phyloP scores from a whole-genome alignment of 129 eudicot species.

The Centrapalus pauciflorus region DNA sequence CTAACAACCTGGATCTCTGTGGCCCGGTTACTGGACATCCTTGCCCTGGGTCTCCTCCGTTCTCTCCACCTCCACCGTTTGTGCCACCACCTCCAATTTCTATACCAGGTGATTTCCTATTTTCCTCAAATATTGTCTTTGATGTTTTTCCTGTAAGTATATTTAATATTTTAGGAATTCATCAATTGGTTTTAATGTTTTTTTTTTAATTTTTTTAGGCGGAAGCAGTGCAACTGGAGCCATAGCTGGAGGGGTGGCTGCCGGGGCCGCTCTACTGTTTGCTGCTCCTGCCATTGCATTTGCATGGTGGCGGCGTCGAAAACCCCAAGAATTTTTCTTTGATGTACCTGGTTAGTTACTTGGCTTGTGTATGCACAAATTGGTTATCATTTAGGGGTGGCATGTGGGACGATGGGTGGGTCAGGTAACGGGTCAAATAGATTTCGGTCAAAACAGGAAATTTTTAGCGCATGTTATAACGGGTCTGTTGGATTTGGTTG shows the following conservation, averaged over 20 bases:
- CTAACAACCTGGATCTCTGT: slow-evolving; percentile 75
- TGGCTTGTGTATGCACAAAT: not conserved
- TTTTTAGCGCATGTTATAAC: not conserved
- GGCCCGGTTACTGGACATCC: slow-evolving; percentile 93
- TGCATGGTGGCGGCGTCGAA: slow-evolving; percentile 92
- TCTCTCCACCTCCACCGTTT: slow-evolving; percentile 95
- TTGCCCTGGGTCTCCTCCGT: slow-evolving; percentile 96
- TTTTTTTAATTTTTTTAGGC: slow-evolving; percentile 31
- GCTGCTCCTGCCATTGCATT: slow-evolving; percentile 94
- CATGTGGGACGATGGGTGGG: not conserved
- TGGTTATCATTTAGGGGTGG: no score
- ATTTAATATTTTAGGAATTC: no score
- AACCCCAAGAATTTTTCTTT: slow-evolving; percentile 81
- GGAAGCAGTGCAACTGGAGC: slow-evolving; percentile 82
- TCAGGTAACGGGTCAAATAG: not conserved
- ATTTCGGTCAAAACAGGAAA: not conserved
- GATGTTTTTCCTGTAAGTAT: not conserved
- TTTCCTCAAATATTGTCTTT: not conserved
- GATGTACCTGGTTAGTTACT: slow-evolving; percentile 74
- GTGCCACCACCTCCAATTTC: slow-evolving; percentile 56
- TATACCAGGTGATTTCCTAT: slow-evolving; percentile 43
- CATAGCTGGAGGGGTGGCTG: slow-evolving; percentile 96
- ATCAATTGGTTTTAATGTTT: not conserved
- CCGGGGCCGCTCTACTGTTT: slow-evolving; percentile 89
- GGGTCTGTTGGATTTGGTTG: not conserved